phyloP scores from a whole-genome alignment of 441 rosid genomes.

The Adansonia grandidieri region DNA sequence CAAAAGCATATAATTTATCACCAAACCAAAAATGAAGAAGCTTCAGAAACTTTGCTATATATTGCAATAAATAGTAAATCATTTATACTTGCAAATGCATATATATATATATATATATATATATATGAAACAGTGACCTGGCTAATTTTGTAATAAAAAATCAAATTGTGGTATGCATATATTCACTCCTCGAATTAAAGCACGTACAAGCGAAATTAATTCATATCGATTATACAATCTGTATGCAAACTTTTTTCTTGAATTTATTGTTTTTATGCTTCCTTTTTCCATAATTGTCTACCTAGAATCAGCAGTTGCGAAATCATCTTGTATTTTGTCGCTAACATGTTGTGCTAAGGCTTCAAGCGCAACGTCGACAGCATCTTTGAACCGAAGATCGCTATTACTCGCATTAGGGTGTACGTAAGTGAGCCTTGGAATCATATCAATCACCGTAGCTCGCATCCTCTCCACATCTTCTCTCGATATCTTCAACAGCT shows the following conservation, averaged over 20 bases:
- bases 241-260: not conserved
- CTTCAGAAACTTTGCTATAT: no score
- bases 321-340: not conserved
- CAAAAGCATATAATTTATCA: no score
- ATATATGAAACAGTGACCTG: not conserved
- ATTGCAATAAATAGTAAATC: not conserved
- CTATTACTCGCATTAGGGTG: constrained; percentile 48
- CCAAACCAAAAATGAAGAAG: no score
- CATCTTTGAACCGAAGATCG: constrained; percentile 39
- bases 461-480: constrained; percentile 43
- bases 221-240: not conserved
- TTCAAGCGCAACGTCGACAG: constrained; percentile 48
- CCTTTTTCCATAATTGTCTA: not conserved
- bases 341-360: constrained; percentile 33
- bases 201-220: not conserved
- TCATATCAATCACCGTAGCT: constrained; percentile 38
- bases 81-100: not conserved
- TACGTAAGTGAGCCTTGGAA: constrained; percentile 53
- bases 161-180: not conserved
- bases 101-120: no score
- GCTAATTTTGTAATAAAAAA: not conserved
- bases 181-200: not conserved
- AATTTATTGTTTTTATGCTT: not conserved
- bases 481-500: constrained; percentile 36
- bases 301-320: not conserved